These are phyloP conservation scores for Tolypocladium tundrense DNA, from an alignment of 2,329 filamentous ascomycete species.

Conservation along the genomic window DNA sequence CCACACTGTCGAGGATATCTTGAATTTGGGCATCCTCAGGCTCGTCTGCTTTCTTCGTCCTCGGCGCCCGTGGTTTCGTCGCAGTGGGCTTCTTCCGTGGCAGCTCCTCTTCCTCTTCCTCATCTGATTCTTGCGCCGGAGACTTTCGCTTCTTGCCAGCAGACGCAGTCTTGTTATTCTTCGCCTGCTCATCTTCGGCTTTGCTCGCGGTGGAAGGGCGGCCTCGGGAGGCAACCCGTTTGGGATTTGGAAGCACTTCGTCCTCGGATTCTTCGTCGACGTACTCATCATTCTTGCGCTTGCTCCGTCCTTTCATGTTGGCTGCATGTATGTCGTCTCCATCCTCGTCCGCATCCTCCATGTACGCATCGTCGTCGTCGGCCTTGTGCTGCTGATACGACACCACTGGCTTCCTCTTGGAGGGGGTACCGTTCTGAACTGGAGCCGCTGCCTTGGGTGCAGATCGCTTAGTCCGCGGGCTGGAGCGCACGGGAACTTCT, in stretches of 20 bases:
- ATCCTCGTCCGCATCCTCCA: slow-evolving; percentile 60
- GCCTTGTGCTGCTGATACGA: slow-evolving; percentile 28
- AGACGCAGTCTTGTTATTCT: slow-evolving; percentile 18
- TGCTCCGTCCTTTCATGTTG: slow-evolving; percentile 54
- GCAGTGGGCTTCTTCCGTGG: slow-evolving; percentile 49
- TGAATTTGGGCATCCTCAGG: slow-evolving; percentile 62
- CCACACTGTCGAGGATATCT: slow-evolving; percentile 80
- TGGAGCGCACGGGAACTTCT: slow-evolving; percentile 39
- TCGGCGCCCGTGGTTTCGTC: slow-evolving; percentile 48
- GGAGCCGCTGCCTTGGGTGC: slow-evolving; percentile 17
- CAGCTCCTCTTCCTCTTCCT: slow-evolving; percentile 44
- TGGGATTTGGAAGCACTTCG: slow-evolving; percentile 51
- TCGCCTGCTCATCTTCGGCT: slow-evolving; percentile 13
- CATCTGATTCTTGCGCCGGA: slow-evolving; percentile 41
- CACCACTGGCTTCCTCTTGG: slow-evolving; percentile 32
- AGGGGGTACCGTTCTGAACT: slow-evolving; percentile 17
- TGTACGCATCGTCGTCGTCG: slow-evolving; percentile 45
- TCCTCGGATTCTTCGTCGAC: slow-evolving; percentile 66
- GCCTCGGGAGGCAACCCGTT: slow-evolving; percentile 39
- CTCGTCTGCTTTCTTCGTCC: slow-evolving; percentile 54
- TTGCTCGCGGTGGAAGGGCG: slow-evolving; percentile 11
- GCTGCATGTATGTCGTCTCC: slow-evolving; percentile 78
- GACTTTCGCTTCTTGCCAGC: slow-evolving; percentile 48
- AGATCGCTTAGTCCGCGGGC: slow-evolving; percentile 37
- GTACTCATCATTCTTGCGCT: slow-evolving; percentile 64